These are phyloP conservation scores for Rubus idaeus DNA, from an alignment of 306 rosid genomes.

Conservation along the genomic window DNA sequence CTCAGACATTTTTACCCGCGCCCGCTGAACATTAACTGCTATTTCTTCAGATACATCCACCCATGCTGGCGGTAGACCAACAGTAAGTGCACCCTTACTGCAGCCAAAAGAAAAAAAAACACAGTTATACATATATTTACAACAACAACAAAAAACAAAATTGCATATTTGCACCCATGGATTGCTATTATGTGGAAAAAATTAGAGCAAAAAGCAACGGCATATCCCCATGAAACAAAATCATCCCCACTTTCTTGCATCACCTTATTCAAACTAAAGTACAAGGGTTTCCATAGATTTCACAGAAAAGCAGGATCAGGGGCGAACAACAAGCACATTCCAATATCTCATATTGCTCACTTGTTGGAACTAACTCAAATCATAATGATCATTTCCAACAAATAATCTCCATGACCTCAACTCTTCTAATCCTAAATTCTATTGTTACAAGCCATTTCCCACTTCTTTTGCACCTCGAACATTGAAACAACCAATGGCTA, in stretches of 20 bases:
- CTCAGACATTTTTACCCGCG: conserved; percentile 77
- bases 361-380: neutral
- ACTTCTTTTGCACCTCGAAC: neutral
- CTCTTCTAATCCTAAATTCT: neutral
- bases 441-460: neutral
- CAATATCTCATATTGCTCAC: neutral
- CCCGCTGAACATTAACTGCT: conserved; percentile 79
- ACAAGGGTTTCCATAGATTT: neutral
- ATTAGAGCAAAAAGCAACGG: neutral
- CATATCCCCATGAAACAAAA: neutral
- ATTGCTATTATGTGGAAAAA: neutral
- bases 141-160: neutral
- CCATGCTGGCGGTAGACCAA: conserved; percentile 98
- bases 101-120: conserved; percentile 27
- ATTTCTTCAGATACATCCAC: conserved; percentile 96
- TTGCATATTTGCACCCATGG: neutral
- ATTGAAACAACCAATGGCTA: neutral
- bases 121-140: neutral
- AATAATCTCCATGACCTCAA: neutral
- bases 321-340: neutral
- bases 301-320: neutral
- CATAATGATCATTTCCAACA: neutral
- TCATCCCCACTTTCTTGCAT: neutral
- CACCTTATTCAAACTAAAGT: neutral
- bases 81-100: conserved; percentile 71